A percentile compares a stretch with the other conserved stretches of the same genome.
Conservation (phyloP, 371 early-diverging fungal genomes). For the Capillidium rhysosporum region DNA sequence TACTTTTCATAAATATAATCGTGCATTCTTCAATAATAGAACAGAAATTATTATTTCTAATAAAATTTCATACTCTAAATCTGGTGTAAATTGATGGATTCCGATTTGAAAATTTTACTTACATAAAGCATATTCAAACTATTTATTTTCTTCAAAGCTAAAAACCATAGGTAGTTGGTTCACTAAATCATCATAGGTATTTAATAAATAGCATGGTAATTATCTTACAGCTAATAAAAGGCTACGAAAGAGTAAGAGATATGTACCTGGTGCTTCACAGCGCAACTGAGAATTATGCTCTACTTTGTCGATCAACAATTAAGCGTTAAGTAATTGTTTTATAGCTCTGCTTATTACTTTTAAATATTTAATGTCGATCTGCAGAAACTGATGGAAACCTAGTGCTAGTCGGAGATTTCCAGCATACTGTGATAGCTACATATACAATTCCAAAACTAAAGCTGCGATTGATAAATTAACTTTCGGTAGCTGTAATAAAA, state of each 20-base stretch:
- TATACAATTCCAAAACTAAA: slow-evolving; percentile 41
- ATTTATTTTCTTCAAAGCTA: slow-evolving; percentile 59
- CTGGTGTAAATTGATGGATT: slow-evolving; percentile 70
- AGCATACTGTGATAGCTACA: slow-evolving; percentile 58
- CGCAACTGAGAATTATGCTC: slow-evolving; percentile 79
- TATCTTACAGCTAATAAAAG: no score
- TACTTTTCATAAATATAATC: slow-evolving; percentile 80
- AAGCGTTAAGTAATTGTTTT: slow-evolving; percentile 88
- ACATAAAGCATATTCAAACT: slow-evolving; percentile 40
- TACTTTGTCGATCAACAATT: slow-evolving; percentile 90
- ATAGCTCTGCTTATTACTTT: slow-evolving; percentile 53
- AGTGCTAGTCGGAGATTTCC: slow-evolving; percentile 76
- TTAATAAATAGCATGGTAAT: slow-evolving; percentile 80
- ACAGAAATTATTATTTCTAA: slow-evolving; percentile 64
- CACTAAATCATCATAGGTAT: slow-evolving; percentile 79
- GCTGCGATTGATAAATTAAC: no score
- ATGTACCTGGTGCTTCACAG: slow-evolving; percentile 58
- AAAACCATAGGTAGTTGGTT: slow-evolving; percentile 87
- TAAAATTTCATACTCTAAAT: slow-evolving; percentile 87
- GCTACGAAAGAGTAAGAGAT: no score
- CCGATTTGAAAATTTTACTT: slow-evolving; percentile 70
- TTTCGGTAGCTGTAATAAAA: no score
- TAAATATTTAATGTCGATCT: slow-evolving; percentile 44
- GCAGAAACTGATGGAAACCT: slow-evolving; percentile 77
- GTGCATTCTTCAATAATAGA: slow-evolving; percentile 77